A percentile compares a stretch with the other conserved stretches of the same genome.
These are phyloP conservation scores for Chrysoporthe deuterocubensis DNA, from an alignment of 2,329 filamentous ascomycete species.

Conservation along the genomic window DNA sequence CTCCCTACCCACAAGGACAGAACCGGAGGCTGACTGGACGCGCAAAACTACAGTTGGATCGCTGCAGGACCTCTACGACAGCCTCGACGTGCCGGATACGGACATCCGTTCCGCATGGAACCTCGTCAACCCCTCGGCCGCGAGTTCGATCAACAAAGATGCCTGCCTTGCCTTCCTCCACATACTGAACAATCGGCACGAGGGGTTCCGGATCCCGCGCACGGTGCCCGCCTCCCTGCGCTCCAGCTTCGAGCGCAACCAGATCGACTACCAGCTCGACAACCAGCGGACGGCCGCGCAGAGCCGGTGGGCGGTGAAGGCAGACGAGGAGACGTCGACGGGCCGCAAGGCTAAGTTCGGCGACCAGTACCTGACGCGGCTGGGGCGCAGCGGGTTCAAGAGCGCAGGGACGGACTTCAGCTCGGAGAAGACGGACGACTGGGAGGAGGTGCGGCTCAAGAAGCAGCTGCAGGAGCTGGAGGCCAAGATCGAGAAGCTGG, in stretches of 20 bases:
- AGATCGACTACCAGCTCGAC: conserved; percentile 95
- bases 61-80: conserved; percentile 83
- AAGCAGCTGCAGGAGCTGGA: conserved; percentile 91
- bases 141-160: conserved; percentile 87
- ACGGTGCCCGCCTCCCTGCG: conserved; percentile 90
- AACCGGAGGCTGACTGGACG: conserved; percentile 26
- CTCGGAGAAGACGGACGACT: conserved; percentile 84
- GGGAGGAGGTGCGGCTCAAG: conserved; percentile 95
- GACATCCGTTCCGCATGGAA: conserved; percentile 96
- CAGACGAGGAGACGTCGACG: conserved; percentile 79
- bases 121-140: conserved; percentile 89
- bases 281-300: conserved; percentile 66
- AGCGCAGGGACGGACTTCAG: conserved; percentile 89
- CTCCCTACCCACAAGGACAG: background rate
- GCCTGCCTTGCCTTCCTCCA: conserved; percentile 93
- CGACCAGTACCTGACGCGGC: conserved; percentile 89
- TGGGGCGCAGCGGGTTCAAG: conserved; percentile 83
- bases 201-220: conserved; percentile 91
- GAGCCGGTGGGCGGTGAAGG: conserved; percentile 78
- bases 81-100: conserved; percentile 72
- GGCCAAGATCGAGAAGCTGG: conserved; percentile 81
- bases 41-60: conserved; percentile 63
- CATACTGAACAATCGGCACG: conserved; percentile 93
- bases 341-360: conserved; percentile 97
- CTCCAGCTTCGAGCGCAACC: conserved; percentile 88